phyloP scores from a whole-genome alignment of 305 asterid species.

The Fraxinus velutina region DNA sequence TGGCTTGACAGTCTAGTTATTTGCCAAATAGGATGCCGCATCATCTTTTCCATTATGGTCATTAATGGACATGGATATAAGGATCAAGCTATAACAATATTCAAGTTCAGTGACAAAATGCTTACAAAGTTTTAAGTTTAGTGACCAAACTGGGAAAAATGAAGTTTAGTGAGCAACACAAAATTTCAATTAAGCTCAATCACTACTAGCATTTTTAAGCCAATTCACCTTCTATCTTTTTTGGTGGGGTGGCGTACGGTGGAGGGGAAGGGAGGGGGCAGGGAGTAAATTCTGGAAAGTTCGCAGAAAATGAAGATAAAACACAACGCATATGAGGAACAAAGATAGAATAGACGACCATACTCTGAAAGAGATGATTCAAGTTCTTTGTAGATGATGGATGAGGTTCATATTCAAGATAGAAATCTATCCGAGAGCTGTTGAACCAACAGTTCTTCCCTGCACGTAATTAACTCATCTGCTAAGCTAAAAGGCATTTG shows the following conservation, averaged over 20 bases:
- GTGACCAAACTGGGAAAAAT: neutral
- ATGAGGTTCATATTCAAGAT: constrained; percentile 87
- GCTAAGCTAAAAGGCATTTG: neutral
- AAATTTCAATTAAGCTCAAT: neutral
- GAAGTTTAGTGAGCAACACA: neutral
- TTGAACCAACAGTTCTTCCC: constrained; percentile 94
- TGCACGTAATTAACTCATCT: constrained; percentile 34
- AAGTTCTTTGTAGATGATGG: constrained; percentile 84
- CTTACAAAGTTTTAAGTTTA: neutral
- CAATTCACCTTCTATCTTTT: neutral
- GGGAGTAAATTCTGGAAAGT: neutral
- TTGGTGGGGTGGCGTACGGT: neutral
- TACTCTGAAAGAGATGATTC: constrained; percentile 92
- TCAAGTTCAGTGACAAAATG: neutral
- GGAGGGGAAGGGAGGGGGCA: neutral
- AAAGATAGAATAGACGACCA: constrained; percentile 22
- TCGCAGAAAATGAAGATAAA: neutral
- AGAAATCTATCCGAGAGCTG: constrained; percentile 63
- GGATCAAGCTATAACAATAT: neutral
- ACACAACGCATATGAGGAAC: neutral
- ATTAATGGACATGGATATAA: neutral
- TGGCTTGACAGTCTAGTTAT: neutral
- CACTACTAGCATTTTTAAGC: neutral
- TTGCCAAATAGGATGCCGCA: neutral
- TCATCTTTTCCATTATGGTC: neutral